Conservation (phyloP, 441 rosid species). For the Isatis lusitanica region DNA sequence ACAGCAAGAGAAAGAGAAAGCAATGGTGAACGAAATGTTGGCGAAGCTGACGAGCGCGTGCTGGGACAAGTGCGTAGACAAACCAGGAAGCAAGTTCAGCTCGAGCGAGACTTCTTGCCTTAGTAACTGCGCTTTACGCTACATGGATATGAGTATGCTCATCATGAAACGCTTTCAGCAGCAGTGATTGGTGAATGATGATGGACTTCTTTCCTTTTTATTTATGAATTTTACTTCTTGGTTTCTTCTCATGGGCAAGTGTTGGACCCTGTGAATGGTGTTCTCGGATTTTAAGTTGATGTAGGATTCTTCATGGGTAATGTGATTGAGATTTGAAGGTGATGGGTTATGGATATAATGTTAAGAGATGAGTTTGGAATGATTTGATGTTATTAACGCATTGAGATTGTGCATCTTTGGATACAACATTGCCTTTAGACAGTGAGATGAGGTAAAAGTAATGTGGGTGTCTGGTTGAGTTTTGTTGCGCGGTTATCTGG, state of each 20-base stretch:
- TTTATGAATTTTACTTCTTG: not conserved
- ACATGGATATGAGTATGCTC: slow-evolving; percentile 71
- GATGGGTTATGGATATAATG: not conserved
- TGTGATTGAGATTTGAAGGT: not conserved
- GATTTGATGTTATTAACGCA: not conserved
- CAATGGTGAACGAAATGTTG: slow-evolving; percentile 76
- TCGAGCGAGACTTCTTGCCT: slow-evolving; percentile 82
- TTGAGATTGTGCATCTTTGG: not conserved
- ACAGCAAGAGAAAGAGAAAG: slow-evolving; percentile 88
- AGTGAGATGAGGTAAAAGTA: too few species aligned
- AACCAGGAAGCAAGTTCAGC: slow-evolving; percentile 92
- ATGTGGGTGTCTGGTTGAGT: too few species aligned
- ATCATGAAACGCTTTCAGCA: slow-evolving; percentile 81
- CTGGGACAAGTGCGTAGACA: slow-evolving; percentile 87
- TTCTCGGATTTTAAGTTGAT: not conserved
- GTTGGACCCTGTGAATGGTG: not conserved
- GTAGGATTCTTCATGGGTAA: not conserved
- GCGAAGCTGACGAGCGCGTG: slow-evolving; percentile 75
- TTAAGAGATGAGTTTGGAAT: not conserved
- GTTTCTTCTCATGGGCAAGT: not conserved
- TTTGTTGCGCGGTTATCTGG: too few species aligned
- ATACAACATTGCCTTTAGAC: too few species aligned
- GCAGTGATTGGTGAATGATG: slow-evolving; percentile 39
- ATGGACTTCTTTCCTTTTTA: not conserved
- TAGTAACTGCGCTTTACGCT: slow-evolving; percentile 71